phyloP scores from a whole-genome alignment of 352 stramenopile species.

The Aphanomyces astaci region DNA sequence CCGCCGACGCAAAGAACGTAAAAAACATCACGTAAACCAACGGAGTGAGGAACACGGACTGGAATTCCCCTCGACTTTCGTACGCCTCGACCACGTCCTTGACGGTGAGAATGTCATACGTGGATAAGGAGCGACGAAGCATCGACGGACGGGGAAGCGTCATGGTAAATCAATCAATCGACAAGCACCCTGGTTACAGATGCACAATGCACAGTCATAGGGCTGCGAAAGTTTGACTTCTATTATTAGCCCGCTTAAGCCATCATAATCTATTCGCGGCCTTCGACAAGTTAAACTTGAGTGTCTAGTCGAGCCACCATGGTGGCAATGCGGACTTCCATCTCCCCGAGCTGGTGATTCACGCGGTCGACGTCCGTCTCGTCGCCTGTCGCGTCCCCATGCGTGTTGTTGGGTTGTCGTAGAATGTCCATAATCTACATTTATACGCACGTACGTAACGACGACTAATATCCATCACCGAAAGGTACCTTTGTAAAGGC shows the following conservation, averaged over 20 bases:
- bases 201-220: too few species aligned
- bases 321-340: neutral
- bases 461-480: too few species aligned
- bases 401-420: neutral
- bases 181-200: too few species aligned
- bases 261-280: too few species aligned
- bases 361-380: neutral
- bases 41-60: neutral
- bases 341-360: constrained; percentile 1
- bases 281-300: neutral
- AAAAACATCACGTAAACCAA: neutral
- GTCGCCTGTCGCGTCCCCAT: neutral
- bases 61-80: neutral
- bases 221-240: too few species aligned
- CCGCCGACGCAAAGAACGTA: constrained; percentile 6
- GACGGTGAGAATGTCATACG: neutral
- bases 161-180: too few species aligned
- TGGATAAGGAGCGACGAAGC: neutral
- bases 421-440: neutral
- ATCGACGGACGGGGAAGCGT: neutral
- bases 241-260: too few species aligned
- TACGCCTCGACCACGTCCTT: neutral
- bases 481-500: neutral
- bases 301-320: neutral
- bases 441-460: too few species aligned